phyloP scores from a whole-genome alignment of 352 stramenopile genomes.

The Phytophthora syringae region DNA sequence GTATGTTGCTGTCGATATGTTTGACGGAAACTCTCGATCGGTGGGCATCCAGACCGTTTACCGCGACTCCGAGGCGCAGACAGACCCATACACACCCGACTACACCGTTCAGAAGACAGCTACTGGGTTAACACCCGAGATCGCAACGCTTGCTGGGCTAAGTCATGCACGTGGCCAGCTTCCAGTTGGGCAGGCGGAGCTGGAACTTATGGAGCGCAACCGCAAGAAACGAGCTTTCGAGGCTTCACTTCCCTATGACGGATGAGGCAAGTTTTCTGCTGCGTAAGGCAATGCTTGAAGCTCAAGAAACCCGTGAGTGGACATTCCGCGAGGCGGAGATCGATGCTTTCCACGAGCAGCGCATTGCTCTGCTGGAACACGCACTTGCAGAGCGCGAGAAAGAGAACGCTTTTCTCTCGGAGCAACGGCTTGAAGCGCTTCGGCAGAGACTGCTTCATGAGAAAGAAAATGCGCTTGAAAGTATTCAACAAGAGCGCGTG shows the following conservation, averaged over 20 bases:
- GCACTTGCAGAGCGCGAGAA: constrained; percentile 90
- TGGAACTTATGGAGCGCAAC: constrained; percentile 92
- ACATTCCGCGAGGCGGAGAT: constrained; percentile 91
- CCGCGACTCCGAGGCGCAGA: constrained; percentile 94
- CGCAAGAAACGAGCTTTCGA: constrained; percentile 89
- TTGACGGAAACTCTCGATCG: constrained; percentile 59
- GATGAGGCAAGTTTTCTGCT: constrained; percentile 93
- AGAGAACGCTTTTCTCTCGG: constrained; percentile 90
- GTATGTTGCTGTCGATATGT: constrained; percentile 43
- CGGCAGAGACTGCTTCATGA: constrained; percentile 79
- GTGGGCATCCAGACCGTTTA: constrained; percentile 92
- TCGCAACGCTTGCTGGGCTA: constrained; percentile 84
- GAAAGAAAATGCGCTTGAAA: constrained; percentile 77
- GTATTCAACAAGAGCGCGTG: constrained; percentile 89
- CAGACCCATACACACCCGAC: constrained; percentile 93
- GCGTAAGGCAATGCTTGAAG: constrained; percentile 93
- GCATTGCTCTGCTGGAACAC: constrained; percentile 78
- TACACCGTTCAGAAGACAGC: constrained; percentile 82
- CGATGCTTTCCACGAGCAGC: constrained; percentile 81
- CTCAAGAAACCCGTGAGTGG: constrained; percentile 92
- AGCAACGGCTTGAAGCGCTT: constrained; percentile 91
- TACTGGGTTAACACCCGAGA: constrained; percentile 69
- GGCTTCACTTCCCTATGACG: constrained; percentile 92
- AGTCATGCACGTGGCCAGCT: constrained; percentile 69
- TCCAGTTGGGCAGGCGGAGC: constrained; percentile 81